Percentiles rank a stretch among this genome's conserved stretches.
Conservation (phyloP, 306 rosid species). For the Cucurbita pepo region DNA sequence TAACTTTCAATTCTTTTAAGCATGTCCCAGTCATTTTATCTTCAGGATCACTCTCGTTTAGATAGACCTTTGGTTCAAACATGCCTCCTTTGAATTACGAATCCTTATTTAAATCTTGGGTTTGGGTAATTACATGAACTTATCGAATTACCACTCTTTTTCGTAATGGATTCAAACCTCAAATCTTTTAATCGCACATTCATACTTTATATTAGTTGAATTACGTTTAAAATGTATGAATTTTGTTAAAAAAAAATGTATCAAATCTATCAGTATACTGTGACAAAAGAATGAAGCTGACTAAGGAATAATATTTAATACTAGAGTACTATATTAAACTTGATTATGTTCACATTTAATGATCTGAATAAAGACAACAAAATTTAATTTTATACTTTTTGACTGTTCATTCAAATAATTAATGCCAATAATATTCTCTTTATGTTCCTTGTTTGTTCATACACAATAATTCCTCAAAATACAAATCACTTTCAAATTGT, state of each 20-base stretch:
- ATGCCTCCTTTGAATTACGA: too few relatives aligned
- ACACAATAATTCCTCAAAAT: neutral
- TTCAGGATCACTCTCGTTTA: too few relatives aligned
- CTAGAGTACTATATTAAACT: neutral
- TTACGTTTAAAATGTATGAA: too few relatives aligned
- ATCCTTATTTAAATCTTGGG: too few relatives aligned
- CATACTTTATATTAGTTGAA: too few relatives aligned
- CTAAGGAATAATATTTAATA: neutral
- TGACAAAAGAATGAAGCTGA: neutral
- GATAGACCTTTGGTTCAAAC: too few relatives aligned
- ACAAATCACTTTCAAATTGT: neutral
- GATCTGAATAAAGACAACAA: neutral
- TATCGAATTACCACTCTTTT: too few relatives aligned
- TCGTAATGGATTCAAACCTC: too few relatives aligned
- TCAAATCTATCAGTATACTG: neutral
- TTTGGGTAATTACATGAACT: too few relatives aligned
- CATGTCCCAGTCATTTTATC: too few relatives aligned
- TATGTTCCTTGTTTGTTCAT: neutral
- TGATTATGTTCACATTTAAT: neutral
- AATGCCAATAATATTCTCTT: neutral
- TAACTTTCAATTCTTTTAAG: too few relatives aligned
- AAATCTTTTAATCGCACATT: too few relatives aligned
- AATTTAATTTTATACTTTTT: neutral
- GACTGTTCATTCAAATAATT: neutral
- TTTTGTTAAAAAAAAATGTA: neutral